Percentiles rank a stretch among this genome's conserved stretches.
Conservation (phyloP, 371 early-diverging fungal species). For the Rhizopus sp. region DNA sequence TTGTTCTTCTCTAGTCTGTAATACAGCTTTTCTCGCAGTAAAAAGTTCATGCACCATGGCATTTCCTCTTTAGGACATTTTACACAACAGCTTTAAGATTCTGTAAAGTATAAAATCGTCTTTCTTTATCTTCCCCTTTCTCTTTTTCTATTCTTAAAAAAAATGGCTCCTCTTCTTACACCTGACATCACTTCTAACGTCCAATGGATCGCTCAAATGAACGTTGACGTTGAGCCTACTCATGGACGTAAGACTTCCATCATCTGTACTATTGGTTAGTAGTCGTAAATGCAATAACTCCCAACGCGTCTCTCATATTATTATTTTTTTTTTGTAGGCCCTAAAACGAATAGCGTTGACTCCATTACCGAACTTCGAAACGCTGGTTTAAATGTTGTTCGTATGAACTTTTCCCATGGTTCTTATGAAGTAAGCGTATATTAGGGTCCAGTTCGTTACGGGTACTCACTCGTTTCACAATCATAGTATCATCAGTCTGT, state of each 20-base stretch:
- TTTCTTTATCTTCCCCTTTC: constrained; percentile 2
- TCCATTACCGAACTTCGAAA: constrained; percentile 83
- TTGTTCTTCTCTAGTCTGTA: not conserved
- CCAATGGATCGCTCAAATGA: constrained; percentile 76
- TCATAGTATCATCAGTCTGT: constrained; percentile 85
- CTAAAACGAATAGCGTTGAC: constrained; percentile 84
- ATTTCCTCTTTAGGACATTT: not conserved
- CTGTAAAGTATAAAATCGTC: not conserved
- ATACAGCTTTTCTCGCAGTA: not conserved
- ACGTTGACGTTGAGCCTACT: constrained; percentile 62
- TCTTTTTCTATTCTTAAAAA: constrained; percentile 8
- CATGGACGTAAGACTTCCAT: constrained; percentile 80
- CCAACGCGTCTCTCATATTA: not conserved
- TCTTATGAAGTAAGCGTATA: constrained; percentile 72
- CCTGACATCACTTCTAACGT: constrained; percentile 51
- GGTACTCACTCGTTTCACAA: not conserved
- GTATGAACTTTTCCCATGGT: constrained; percentile 96
- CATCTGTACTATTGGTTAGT: constrained; percentile 30
- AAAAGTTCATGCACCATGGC: constrained; percentile 2
- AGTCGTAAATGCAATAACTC: not conserved
- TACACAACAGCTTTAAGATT: not conserved
- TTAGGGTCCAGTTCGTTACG: not conserved
- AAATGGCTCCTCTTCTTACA: constrained; percentile 19
- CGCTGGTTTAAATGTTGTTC: constrained; percentile 95
- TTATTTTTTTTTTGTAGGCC: constrained; percentile 50